A percentile compares a stretch with the other conserved stretches of the same genome.
phyloP scores from a whole-genome alignment of 192 early-diverging fungal genomes.

The Bifiguratus adelaidae region DNA sequence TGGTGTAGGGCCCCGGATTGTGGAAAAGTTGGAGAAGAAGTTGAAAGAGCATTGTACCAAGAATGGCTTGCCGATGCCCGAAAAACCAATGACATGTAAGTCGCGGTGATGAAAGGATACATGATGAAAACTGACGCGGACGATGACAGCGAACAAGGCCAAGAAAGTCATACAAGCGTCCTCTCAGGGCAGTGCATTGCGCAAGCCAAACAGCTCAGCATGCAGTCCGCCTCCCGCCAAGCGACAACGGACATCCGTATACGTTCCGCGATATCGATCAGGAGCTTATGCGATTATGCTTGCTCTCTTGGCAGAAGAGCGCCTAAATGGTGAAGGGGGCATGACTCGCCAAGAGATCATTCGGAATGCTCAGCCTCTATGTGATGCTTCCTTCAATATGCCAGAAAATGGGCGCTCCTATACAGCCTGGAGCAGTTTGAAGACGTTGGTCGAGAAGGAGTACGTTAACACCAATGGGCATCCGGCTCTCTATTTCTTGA shows the following conservation, averaged over 20 bases:
- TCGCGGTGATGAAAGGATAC: constrained; percentile 1
- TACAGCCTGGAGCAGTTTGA: constrained; percentile 73
- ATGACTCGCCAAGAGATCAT: constrained; percentile 64
- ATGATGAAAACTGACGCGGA: background rate
- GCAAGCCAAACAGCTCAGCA: no score
- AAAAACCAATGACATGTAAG: background rate
- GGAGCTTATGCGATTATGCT: constrained; percentile 77
- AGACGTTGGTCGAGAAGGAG: constrained; percentile 56
- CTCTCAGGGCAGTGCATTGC: background rate
- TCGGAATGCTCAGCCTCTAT: constrained; percentile 44
- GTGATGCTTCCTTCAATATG: constrained; percentile 55
- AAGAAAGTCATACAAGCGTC: background rate
- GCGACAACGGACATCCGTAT: constrained; percentile 16
- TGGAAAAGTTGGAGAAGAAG: constrained; percentile 33
- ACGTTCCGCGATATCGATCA: constrained; percentile 68
- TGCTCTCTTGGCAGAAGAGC: constrained; percentile 27
- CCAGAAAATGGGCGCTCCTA: constrained; percentile 36
- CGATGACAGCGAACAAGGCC: background rate
- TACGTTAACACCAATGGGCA: constrained; percentile 51
- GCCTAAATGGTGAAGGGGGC: constrained; percentile 28
- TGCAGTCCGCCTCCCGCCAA: background rate
- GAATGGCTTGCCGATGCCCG: constrained; percentile 29
- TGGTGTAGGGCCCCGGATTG: constrained; percentile 54
- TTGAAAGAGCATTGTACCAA: constrained; percentile 42
- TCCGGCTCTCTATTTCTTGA: constrained; percentile 52